Evolutionary conservation across 2,329 filamentous ascomycete genomes (phyloP).

Genomic region (Neonectria hederae): DNA sequence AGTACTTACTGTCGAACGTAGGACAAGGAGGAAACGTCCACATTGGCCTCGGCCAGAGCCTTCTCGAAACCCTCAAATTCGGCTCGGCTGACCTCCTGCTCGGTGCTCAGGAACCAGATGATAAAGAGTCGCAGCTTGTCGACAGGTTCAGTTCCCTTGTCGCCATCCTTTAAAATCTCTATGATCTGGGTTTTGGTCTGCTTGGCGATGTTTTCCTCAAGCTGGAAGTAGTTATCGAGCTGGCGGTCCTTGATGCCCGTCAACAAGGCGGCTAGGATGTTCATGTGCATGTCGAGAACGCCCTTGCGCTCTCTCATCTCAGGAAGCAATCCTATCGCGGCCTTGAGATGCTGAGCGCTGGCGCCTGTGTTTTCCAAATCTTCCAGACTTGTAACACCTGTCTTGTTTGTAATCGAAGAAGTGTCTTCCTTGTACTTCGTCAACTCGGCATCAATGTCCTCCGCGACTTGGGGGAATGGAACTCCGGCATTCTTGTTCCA

Average conservation of each 20-base stretch:
- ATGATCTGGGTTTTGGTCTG: constrained; percentile 90
- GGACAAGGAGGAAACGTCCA: constrained; percentile 79
- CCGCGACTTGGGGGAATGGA: constrained; percentile 94
- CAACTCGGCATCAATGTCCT: constrained; percentile 93
- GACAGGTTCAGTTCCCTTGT: constrained; percentile 82
- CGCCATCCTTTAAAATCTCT: constrained; percentile 81
- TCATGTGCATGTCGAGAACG: constrained; percentile 99
- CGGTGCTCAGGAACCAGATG: constrained; percentile 96
- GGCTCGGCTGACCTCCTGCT: constrained; percentile 82
- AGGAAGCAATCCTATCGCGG: constrained; percentile 90
- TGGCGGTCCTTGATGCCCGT: constrained; percentile 92
- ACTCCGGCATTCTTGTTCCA: constrained; percentile 92
- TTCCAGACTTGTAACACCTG: constrained; percentile 90
- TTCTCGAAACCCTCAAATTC: constrained; percentile 91
- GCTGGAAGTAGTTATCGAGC: constrained; percentile 93
- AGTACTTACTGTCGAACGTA: constrained; percentile 83
- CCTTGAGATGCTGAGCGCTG: constrained; percentile 93
- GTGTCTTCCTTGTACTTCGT: constrained; percentile 96
- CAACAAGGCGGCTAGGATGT: constrained; percentile 82
- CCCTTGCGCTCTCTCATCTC: constrained; percentile 92
- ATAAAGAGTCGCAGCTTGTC: constrained; percentile 96
- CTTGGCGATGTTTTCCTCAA: constrained; percentile 92
- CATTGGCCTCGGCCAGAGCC: constrained; percentile 78
- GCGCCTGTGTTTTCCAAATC: constrained; percentile 90
- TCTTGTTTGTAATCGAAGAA: constrained; percentile 93